phyloP scores from a whole-genome alignment of 768 basidiomycete genomes.

The Tulasnella sp. region DNA sequence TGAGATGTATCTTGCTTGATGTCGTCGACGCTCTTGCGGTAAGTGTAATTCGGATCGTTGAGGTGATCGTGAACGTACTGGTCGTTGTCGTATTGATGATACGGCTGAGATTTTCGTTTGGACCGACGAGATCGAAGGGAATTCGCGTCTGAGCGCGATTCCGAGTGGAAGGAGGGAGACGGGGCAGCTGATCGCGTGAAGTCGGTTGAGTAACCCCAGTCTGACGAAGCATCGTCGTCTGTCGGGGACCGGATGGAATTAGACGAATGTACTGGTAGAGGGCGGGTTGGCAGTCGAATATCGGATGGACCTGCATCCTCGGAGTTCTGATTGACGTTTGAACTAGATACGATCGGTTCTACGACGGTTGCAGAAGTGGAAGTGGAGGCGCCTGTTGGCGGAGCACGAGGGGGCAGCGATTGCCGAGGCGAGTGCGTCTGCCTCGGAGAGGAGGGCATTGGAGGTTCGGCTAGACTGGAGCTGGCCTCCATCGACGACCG shows the following conservation, averaged over 20 bases:
- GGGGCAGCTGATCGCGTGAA: background rate
- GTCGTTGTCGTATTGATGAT: slow-evolving; percentile 3
- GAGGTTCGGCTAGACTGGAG: background rate
- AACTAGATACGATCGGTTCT: background rate
- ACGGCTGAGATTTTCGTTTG: background rate
- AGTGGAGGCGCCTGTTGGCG: background rate
- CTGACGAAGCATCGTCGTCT: background rate
- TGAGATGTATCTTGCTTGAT: slow-evolving; percentile 2
- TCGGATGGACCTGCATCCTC: background rate
- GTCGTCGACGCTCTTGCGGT: slow-evolving; percentile 1
- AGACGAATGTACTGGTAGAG: background rate
- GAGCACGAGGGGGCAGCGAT: background rate
- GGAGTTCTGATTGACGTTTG: background rate
- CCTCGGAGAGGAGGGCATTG: background rate
- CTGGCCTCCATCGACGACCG: background rate
- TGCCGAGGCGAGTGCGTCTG: background rate
- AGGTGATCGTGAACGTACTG: slow-evolving; percentile 8
- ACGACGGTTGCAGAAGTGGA: background rate
- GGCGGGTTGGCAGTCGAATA: background rate
- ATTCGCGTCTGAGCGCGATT: background rate
- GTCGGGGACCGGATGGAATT: background rate
- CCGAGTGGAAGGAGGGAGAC: background rate
- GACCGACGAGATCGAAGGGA: slow-evolving; percentile 4
- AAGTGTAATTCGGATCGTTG: slow-evolving; percentile 11
- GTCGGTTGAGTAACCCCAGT: background rate